phyloP scores from a whole-genome alignment of 192 early-diverging fungal species.

The Mycoemilia scoparia region DNA sequence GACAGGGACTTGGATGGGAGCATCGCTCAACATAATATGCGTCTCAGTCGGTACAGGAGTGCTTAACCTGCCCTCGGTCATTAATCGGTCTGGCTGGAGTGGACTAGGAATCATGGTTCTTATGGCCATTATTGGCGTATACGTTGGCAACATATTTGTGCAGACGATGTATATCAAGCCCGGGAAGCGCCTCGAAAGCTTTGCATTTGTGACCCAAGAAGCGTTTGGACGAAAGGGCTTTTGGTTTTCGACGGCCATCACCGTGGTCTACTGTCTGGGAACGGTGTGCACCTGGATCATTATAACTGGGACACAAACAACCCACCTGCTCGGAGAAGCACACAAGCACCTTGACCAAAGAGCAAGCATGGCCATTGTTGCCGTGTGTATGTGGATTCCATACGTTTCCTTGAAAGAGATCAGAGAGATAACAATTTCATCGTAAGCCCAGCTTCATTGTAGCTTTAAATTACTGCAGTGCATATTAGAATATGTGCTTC shows the following conservation, averaged over 20 bases:
- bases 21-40: slow-evolving; percentile 48
- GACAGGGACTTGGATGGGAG: slow-evolving; percentile 33
- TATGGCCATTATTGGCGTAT: slow-evolving; percentile 49
- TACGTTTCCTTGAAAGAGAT: slow-evolving; percentile 60
- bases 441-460: too few relatives aligned
- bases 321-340: slow-evolving; percentile 30
- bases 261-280: slow-evolving; percentile 45
- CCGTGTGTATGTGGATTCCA: slow-evolving; percentile 47
- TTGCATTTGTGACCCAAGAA: slow-evolving; percentile 40
- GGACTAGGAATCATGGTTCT: slow-evolving; percentile 47
- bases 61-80: slow-evolving; percentile 60
- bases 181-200: slow-evolving; percentile 36
- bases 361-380: slow-evolving; percentile 49
- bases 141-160: slow-evolving; percentile 55
- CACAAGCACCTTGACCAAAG: slow-evolving; percentile 20
- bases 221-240: slow-evolving; percentile 51
- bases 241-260: slow-evolving; percentile 32
- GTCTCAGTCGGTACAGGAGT: slow-evolving; percentile 64
- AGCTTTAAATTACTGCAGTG: too few relatives aligned
- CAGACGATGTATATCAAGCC: slow-evolving; percentile 51
- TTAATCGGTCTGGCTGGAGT: slow-evolving; percentile 61
- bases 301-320: slow-evolving; percentile 49
- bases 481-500: too few relatives aligned
- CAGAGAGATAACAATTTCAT: slow-evolving; percentile 60
- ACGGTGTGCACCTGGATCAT: slow-evolving; percentile 54